phyloP scores from a whole-genome alignment of 495 filamentous ascomycete genomes.

The Aspergillus heteromorphus region DNA sequence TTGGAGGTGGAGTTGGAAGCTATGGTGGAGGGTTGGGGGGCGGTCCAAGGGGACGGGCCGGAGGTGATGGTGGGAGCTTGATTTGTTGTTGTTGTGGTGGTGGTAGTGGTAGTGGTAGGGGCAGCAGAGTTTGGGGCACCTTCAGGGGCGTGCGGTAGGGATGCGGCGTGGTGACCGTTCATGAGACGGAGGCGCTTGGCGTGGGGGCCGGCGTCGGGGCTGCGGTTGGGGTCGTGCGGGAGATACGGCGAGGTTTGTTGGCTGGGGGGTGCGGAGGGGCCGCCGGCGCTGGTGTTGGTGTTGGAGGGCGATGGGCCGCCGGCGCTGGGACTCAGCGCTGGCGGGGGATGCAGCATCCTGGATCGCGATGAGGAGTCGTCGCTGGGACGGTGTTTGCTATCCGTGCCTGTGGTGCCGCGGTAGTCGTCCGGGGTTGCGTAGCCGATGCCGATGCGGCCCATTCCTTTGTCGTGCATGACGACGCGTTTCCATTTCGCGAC shows the following conservation, averaged over 20 bases:
- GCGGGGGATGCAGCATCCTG: constrained; percentile 25
- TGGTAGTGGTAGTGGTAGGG: too few species aligned
- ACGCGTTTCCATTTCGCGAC: constrained; percentile 55
- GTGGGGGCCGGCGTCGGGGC: constrained; percentile 22
- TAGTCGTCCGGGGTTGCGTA: constrained; percentile 20
- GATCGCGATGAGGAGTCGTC: constrained; percentile 27
- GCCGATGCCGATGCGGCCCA: constrained; percentile 38
- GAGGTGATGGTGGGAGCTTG: not conserved
- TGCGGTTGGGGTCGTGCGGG: constrained; percentile 21
- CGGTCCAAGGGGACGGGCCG: not conserved
- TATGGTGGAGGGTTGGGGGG: constrained; percentile 5
- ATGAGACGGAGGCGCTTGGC: constrained; percentile 40
- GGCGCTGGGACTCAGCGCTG: constrained; percentile 29
- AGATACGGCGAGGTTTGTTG: constrained; percentile 34
- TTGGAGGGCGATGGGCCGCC: constrained; percentile 23
- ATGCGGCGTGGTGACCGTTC: constrained; percentile 32
- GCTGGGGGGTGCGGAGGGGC: constrained; percentile 22
- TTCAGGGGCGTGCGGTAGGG: constrained; percentile 10
- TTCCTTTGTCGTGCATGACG: constrained; percentile 45
- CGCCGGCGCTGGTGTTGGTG: constrained; percentile 11
- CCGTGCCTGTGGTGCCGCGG: constrained; percentile 10
- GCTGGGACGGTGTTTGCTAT: constrained; percentile 18
- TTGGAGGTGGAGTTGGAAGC: constrained; percentile 1
- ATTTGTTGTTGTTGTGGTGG: constrained; percentile 3
- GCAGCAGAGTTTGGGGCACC: not conserved